These are phyloP conservation scores for Oryza brachyantha DNA, from an alignment of 176 grass and related monocot species.

Conservation along the genomic window DNA sequence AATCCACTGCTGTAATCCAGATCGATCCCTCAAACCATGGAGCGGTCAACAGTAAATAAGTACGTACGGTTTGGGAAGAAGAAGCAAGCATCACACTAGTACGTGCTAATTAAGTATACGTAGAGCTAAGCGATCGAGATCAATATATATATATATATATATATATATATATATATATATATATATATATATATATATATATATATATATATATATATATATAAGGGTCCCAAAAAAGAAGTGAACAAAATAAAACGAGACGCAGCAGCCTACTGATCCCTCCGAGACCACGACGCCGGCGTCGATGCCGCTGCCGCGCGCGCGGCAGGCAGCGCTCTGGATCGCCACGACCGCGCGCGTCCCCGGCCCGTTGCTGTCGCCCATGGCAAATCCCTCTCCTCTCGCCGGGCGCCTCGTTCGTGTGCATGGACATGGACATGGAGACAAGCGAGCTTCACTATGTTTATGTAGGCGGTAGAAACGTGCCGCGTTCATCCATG, in stretches of 20 bases:
- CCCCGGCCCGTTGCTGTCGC: constrained; percentile 29
- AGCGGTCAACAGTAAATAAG: background rate
- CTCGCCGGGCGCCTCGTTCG: background rate
- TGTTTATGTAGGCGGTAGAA: no score
- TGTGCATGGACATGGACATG: background rate
- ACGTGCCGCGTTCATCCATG: no score
- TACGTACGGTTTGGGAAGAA: background rate
- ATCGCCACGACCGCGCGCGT: constrained; percentile 24
- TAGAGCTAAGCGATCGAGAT: no score
- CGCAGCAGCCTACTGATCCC: no score
- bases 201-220: no score
- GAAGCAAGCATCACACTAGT: no score
- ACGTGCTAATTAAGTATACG: background rate
- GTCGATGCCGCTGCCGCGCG: background rate
- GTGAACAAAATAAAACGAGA: constrained; percentile 32
- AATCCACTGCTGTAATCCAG: background rate
- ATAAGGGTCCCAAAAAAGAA: constrained; percentile 14
- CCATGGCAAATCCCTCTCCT: background rate
- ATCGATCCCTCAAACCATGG: background rate
- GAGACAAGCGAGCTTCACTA: background rate
- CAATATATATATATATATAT: no score
- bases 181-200: no score
- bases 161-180: no score
- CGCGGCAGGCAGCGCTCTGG: constrained; percentile 29
- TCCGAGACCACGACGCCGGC: constrained; percentile 2